These are phyloP conservation scores for Wickerhamomyces pijperi DNA, from an alignment of 805 yeast genomes.

Conservation along the genomic window DNA sequence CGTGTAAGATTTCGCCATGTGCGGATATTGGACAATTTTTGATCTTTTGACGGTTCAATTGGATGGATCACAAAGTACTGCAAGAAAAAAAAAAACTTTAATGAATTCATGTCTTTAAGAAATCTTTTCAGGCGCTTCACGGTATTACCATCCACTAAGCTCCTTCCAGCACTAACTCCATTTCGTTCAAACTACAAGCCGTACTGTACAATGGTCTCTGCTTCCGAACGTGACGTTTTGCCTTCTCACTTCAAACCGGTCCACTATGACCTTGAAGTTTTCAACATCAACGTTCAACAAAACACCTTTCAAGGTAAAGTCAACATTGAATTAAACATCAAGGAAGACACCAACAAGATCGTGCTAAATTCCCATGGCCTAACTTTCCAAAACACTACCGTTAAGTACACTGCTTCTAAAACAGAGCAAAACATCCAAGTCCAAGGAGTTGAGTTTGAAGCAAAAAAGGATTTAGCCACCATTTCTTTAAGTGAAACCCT, in stretches of 20 bases:
- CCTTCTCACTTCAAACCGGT: constrained; percentile 59
- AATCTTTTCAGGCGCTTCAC: too few relatives aligned
- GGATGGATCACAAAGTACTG: too few relatives aligned
- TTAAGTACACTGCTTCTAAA: constrained; percentile 26
- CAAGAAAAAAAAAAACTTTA: too few relatives aligned
- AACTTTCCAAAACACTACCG: constrained; percentile 35
- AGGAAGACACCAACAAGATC: constrained; percentile 33
- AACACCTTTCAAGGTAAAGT: constrained; percentile 50
- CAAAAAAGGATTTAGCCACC: constrained; percentile 50
- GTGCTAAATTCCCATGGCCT: constrained; percentile 53
- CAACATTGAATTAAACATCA: constrained; percentile 40
- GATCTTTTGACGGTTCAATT: too few relatives aligned
- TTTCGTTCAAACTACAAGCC: not conserved
- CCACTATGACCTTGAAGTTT: constrained; percentile 53
- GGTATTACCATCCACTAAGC: too few relatives aligned
- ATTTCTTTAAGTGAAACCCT: constrained; percentile 39
- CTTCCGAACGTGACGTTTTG: constrained; percentile 28
- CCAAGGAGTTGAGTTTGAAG: constrained; percentile 28
- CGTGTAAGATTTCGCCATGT: too few relatives aligned
- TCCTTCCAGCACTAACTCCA: not conserved
- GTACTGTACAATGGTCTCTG: not conserved
- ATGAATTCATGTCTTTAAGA: too few relatives aligned
- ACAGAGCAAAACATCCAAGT: constrained; percentile 13
- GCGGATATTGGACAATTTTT: too few relatives aligned
- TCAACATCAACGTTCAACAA: constrained; percentile 46